phyloP scores from a whole-genome alignment of 306 rosid genomes.

The Vigna radiata region DNA sequence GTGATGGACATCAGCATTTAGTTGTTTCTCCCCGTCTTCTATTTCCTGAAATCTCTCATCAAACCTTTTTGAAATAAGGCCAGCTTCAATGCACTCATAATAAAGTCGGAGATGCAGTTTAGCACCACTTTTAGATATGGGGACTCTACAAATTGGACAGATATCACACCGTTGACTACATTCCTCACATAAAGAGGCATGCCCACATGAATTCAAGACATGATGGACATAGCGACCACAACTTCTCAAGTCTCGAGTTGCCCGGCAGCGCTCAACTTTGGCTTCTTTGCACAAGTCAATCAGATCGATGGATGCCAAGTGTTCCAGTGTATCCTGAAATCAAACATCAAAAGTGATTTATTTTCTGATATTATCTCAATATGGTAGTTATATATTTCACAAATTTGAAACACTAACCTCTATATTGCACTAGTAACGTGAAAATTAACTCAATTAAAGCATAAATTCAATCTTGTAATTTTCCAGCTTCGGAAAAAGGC shows the following conservation, averaged over 20 bases:
- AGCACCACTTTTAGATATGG: slow-evolving; percentile 63
- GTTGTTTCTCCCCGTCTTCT: slow-evolving; percentile 76
- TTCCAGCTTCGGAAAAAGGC: neutral
- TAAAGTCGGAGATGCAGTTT: slow-evolving; percentile 78
- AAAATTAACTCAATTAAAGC: slow-evolving; percentile 9
- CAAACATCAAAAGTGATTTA: slow-evolving; percentile 25
- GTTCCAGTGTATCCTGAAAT: slow-evolving; percentile 86
- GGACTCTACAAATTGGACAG: slow-evolving; percentile 90
- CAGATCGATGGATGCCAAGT: slow-evolving; percentile 85
- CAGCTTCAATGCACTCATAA: slow-evolving; percentile 83
- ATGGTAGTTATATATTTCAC: neutral
- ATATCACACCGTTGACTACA: slow-evolving; percentile 89
- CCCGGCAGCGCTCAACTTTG: slow-evolving; percentile 92
- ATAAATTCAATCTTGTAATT: neutral
- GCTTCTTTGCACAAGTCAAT: slow-evolving; percentile 92
- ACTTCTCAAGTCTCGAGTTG: slow-evolving; percentile 97
- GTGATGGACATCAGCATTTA: slow-evolving; percentile 79
- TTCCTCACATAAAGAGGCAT: slow-evolving; percentile 93
- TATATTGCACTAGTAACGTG: slow-evolving; percentile 10
- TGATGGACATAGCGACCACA: slow-evolving; percentile 86
- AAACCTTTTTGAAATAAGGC: slow-evolving; percentile 77
- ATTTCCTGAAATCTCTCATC: slow-evolving; percentile 83
- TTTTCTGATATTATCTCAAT: slow-evolving; percentile 14
- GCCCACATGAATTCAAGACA: slow-evolving; percentile 83
- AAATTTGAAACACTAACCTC: slow-evolving; percentile 29